Evolutionary conservation across 257 asterid genomes (phyloP), one percentile per base, ranked within the genome.

Genomic region (Nicotiana sylvestris): DNA sequence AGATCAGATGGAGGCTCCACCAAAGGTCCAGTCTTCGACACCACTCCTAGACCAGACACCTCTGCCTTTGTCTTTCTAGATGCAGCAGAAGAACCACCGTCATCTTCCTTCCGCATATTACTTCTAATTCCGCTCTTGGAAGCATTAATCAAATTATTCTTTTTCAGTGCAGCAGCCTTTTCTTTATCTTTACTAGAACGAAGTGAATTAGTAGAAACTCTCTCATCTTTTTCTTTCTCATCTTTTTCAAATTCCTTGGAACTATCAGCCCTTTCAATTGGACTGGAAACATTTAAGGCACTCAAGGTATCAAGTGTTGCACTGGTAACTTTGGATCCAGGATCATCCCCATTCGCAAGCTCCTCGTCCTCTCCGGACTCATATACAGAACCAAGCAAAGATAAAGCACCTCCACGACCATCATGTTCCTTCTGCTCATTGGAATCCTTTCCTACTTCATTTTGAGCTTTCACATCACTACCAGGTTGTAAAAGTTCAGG

Each of bases 341-440:
- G 87, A 60, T 58, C 84, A 55, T 86, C 88, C 81, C 90, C 90
- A 60, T 64, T 5, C 80, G 83, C 79, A 61, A 81, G 87, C 39
- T 91, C 98, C 66, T 94, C 99, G 67, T 96, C 98, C 84, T 96
- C 99, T 82, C 93, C 98, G 17, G 96, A 89, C 51, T 93, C 98
- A 87, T 96, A 94, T 27, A 88, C 89, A 80, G 98, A 94, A 82
- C 99, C 99, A 78, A 96, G 97, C 90, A 96, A 86, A 85, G 97
- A 90, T 85, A 94, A 89, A 76, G 98, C 95, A 83, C 97, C 98
- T 78, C 88, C 94, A 35, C 56, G 86, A 83, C 79, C 82, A 56
- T 84, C 87, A n/a, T 78, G 66, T 81, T 83, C 72, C 35, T 68
- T 84, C 25, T 81, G 88, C 81, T 89, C 88, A 30, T 35, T 68